phyloP scores from a whole-genome alignment of 345 rosid genomes.

The Combretum micranthum region DNA sequence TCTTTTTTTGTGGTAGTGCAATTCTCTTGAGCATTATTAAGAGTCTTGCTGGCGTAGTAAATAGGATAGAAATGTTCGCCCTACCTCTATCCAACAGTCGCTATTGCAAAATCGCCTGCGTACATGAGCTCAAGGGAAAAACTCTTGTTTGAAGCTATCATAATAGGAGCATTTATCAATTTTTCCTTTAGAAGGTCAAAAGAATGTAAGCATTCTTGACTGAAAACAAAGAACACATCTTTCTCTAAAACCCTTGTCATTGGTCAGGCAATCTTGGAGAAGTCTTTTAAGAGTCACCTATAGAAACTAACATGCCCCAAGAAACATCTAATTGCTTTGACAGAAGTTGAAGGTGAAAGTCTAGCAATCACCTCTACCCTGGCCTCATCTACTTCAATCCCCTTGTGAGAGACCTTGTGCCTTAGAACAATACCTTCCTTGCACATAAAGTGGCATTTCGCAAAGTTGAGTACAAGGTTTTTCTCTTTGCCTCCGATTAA shows the following conservation, averaged over 20 bases:
- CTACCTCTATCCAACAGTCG: background rate
- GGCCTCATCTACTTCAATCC: background rate
- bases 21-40: background rate
- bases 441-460: too few species aligned
- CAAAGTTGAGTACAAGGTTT: background rate
- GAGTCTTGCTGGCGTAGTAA: conserved; percentile 1
- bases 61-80: background rate
- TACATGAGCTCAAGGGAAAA: background rate
- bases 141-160: background rate
- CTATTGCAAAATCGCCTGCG: background rate
- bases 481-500: background rate
- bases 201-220: background rate
- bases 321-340: background rate
- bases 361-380: background rate
- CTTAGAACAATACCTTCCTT: background rate
- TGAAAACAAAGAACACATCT: background rate
- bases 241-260: background rate
- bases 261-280: background rate
- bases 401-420: background rate
- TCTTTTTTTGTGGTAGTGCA: conserved; percentile 3
- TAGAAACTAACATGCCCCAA: conserved; percentile 3
- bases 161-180: background rate
- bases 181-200: background rate
- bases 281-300: background rate
- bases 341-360: background rate